A percentile compares a stretch with the other conserved stretches of the same genome.
Conservation (phyloP, 75 land plant genomes). For the Sequoia sempervirens region DNA sequence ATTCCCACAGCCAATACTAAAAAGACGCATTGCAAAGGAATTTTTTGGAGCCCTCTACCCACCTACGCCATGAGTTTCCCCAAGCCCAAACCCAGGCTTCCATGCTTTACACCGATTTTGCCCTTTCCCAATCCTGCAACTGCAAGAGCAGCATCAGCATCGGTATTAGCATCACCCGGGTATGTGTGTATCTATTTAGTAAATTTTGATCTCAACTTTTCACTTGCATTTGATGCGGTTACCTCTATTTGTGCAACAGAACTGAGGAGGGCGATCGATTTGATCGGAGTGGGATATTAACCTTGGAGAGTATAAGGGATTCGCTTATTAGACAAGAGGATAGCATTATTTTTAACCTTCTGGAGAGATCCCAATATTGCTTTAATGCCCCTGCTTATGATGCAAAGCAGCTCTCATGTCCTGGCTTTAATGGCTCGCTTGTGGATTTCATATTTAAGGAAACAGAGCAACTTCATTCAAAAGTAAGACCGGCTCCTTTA, state of each 20-base stretch:
- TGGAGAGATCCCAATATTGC: slow-evolving; percentile 86
- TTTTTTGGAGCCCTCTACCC: background rate
- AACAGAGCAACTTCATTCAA: slow-evolving; percentile 90
- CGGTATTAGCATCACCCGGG: background rate
- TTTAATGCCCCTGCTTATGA: slow-evolving; percentile 84
- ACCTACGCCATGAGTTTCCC: background rate
- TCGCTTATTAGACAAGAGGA: slow-evolving; percentile 94
- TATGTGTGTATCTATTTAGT: background rate
- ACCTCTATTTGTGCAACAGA: slow-evolving; percentile 8
- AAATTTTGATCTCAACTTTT: background rate
- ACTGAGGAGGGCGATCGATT: slow-evolving; percentile 24
- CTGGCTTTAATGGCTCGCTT: slow-evolving; percentile 78
- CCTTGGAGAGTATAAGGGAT: slow-evolving; percentile 65
- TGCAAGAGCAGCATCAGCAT: background rate
- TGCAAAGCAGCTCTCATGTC: slow-evolving; percentile 44
- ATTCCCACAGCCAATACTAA: background rate
- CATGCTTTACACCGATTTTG: background rate
- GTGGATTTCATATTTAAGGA: slow-evolving; percentile 82
- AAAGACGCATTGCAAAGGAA: background rate
- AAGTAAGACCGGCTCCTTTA: slow-evolving; percentile 30
- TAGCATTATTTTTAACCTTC: slow-evolving; percentile 81
- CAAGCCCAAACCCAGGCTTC: background rate
- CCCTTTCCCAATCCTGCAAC: background rate
- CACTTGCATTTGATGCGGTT: background rate
- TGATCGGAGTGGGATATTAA: slow-evolving; percentile 65